Conservation (phyloP, 805 yeast genomes). For the Torulaspora maleeae region DNA sequence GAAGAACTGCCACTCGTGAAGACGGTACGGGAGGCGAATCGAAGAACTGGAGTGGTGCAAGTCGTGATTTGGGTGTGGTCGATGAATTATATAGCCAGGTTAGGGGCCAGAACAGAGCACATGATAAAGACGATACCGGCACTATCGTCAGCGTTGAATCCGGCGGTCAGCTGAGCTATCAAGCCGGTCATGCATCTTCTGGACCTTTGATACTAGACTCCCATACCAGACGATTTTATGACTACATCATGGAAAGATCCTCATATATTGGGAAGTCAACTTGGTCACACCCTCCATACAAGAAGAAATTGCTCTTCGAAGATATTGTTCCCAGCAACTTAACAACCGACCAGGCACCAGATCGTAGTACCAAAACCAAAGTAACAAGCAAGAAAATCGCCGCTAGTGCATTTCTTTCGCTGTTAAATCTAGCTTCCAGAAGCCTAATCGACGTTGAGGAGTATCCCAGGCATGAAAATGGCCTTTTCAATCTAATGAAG, state of each 20-base stretch:
- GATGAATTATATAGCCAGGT: slow-evolving; percentile 22
- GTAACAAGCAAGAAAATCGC: slow-evolving; percentile 25
- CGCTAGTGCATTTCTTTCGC: slow-evolving; percentile 32
- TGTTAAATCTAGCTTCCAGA: slow-evolving; percentile 29
- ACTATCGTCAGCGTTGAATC: slow-evolving; percentile 3
- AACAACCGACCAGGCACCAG: slow-evolving; percentile 2
- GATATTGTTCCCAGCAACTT: slow-evolving; percentile 28
- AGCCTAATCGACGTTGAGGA: slow-evolving; percentile 12
- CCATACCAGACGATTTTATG: slow-evolving; percentile 30
- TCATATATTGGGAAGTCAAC: slow-evolving; percentile 21
- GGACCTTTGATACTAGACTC: slow-evolving; percentile 16
- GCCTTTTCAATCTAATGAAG: slow-evolving; percentile 10
- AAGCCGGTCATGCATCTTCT: neutral
- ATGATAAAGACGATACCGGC: slow-evolving; percentile 2
- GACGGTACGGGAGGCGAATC: slow-evolving; percentile 11
- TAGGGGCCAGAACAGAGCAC: neutral
- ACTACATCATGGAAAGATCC: slow-evolving; percentile 27
- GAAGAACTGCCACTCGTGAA: slow-evolving; percentile 22
- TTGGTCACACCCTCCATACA: slow-evolving; percentile 16
- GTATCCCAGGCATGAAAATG: slow-evolving; percentile 3
- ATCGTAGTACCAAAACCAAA: neutral
- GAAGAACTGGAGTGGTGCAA: neutral
- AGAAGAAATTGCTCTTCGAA: slow-evolving; percentile 24
- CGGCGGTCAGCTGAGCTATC: neutral
- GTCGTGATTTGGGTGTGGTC: slow-evolving; percentile 19